These are phyloP conservation scores for Zopfochytrium polystomum DNA, from an alignment of 371 early-diverging fungal species.

Conservation along the genomic window DNA sequence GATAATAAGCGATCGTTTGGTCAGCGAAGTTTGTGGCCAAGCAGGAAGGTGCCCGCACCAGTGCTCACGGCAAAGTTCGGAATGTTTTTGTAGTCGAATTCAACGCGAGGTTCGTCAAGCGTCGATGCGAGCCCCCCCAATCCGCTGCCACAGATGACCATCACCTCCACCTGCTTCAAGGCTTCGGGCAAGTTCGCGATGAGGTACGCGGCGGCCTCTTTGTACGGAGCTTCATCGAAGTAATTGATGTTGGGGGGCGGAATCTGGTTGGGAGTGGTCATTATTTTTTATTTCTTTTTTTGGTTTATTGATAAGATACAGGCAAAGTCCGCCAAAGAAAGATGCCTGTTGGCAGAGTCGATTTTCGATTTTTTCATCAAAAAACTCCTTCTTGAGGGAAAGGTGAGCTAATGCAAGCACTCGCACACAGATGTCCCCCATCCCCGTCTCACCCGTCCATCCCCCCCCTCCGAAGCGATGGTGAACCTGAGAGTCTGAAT, in stretches of 20 bases:
- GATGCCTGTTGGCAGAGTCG: no score
- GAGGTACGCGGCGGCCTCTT: constrained; percentile 42
- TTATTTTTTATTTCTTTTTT: constrained; percentile 1
- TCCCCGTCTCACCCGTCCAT: no score
- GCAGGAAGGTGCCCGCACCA: constrained; percentile 49
- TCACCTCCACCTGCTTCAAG: constrained; percentile 54
- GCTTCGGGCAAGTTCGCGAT: constrained; percentile 28
- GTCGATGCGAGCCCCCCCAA: constrained; percentile 80
- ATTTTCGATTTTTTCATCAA: no score
- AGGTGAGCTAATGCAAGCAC: no score
- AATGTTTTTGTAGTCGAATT: constrained; percentile 75
- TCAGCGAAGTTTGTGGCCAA: no score
- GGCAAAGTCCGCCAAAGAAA: no score
- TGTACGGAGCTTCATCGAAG: constrained; percentile 40
- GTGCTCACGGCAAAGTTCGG: constrained; percentile 85
- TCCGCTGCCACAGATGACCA: constrained; percentile 90
- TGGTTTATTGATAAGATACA: no score
- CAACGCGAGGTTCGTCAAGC: constrained; percentile 61
- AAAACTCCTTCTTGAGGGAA: no score
- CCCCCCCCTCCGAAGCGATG: no score
- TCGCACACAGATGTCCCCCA: no score
- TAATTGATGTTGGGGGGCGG: constrained; percentile 26
- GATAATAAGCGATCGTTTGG: no score
- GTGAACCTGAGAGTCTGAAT: no score
- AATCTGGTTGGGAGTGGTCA: constrained; percentile 34